phyloP scores from a whole-genome alignment of 2,329 filamentous ascomycete genomes.

The Hymenoscyphus fraxineus region DNA sequence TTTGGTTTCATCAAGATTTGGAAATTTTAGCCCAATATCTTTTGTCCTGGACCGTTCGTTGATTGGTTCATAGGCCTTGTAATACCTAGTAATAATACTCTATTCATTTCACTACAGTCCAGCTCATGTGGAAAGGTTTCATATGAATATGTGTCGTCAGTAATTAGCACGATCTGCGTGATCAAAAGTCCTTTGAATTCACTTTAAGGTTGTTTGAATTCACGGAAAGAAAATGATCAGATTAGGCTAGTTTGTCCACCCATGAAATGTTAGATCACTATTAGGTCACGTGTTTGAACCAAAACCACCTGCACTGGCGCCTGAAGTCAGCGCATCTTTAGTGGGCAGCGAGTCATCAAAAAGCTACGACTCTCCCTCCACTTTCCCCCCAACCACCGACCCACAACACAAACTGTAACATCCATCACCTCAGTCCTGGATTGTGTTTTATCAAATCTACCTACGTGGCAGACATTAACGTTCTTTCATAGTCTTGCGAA shows the following conservation, averaged over 20 bases:
- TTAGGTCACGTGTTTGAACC: neutral
- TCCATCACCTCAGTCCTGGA: neutral
- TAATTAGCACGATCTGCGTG: neutral
- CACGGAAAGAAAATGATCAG: too few relatives aligned
- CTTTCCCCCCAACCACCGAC: neutral
- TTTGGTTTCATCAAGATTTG: constrained; percentile 5
- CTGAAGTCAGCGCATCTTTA: neutral
- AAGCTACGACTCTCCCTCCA: neutral
- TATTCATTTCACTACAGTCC: neutral
- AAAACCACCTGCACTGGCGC: neutral
- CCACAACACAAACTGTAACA: neutral
- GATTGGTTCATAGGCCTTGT: constrained; percentile 10
- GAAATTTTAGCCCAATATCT: neutral
- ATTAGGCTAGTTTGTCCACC: neutral
- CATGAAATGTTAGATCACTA: too few relatives aligned
- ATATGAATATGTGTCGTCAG: neutral
- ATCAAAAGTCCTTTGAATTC: too few relatives aligned
- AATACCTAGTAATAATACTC: constrained; percentile 23
- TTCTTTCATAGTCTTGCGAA: constrained; percentile 1
- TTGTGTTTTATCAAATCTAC: neutral
- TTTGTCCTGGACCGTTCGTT: constrained; percentile 18
- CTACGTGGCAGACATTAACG: constrained; percentile 1
- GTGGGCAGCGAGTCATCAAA: neutral
- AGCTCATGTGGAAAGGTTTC: neutral
- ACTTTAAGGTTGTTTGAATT: too few relatives aligned